These are phyloP conservation scores for Fusarium sarcochroum DNA, from an alignment of 2,329 filamentous ascomycete genomes.

Conservation along the genomic window DNA sequence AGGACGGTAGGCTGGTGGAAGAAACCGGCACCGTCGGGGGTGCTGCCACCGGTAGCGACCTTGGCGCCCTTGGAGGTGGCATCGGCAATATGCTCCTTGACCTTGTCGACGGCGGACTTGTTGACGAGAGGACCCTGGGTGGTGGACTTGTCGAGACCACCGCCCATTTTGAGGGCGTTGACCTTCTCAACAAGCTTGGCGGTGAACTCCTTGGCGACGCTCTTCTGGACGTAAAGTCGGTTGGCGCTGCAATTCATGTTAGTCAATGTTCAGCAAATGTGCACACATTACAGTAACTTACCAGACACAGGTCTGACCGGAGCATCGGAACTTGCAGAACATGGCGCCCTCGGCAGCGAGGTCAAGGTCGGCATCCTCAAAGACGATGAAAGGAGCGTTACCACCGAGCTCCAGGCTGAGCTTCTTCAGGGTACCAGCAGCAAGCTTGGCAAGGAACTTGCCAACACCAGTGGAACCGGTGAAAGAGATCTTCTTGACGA, in stretches of 20 bases:
- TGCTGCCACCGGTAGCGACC: slow-evolving; percentile 71
- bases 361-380: slow-evolving; percentile 76
- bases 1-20: slow-evolving; percentile 83
- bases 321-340: slow-evolving; percentile 54
- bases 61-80: slow-evolving; percentile 72
- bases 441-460: slow-evolving; percentile 70
- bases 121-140: slow-evolving; percentile 68
- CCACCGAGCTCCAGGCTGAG: slow-evolving; percentile 78
- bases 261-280: background rate
- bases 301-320: slow-evolving; percentile 76
- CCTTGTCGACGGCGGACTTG: slow-evolving; percentile 73
- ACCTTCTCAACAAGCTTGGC: slow-evolving; percentile 50
- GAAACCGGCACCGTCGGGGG: slow-evolving; percentile 71
- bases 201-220: slow-evolving; percentile 50
- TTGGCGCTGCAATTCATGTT: slow-evolving; percentile 50
- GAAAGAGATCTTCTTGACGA: slow-evolving; percentile 73
- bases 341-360: slow-evolving; percentile 70
- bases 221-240: slow-evolving; percentile 54
- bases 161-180: slow-evolving; percentile 49
- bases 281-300: slow-evolving; percentile 8
- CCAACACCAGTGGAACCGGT: slow-evolving; percentile 76
- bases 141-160: slow-evolving; percentile 44
- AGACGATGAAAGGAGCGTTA: slow-evolving; percentile 75
- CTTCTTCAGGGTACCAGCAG: slow-evolving; percentile 76
- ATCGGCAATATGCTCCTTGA: slow-evolving; percentile 72